Evolutionary conservation across 2,329 filamentous ascomycete genomes (phyloP).

Genomic region (Mycosphaerella arachidis): DNA sequence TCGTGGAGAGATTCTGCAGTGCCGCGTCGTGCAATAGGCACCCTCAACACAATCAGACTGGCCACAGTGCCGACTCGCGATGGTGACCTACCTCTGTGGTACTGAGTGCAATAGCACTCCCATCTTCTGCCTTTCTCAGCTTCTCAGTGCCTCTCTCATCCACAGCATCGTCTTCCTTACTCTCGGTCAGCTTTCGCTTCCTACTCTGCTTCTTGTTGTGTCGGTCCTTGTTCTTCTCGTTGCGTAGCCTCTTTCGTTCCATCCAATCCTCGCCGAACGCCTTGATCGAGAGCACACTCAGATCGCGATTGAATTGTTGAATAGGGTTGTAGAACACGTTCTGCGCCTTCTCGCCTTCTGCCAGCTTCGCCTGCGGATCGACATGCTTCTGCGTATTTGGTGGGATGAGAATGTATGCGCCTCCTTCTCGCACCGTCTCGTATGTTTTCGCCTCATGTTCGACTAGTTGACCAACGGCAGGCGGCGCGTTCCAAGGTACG

Average conservation of each 20-base stretch:
- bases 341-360: constrained; percentile 22
- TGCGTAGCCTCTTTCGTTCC: constrained; percentile 22
- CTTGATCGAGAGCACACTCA: constrained; percentile 88
- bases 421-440: constrained; percentile 61
- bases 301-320: constrained; percentile 95
- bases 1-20: neutral
- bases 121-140: constrained; percentile 13
- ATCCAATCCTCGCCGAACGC: constrained; percentile 69
- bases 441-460: constrained; percentile 32
- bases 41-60: too few species aligned
- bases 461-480: constrained; percentile 30
- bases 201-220: constrained; percentile 28
- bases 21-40: too few species aligned
- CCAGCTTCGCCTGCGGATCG: constrained; percentile 43
- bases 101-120: neutral
- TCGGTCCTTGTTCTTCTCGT: constrained; percentile 33
- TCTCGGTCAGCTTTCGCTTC: constrained; percentile 24
- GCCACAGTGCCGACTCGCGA: too few species aligned
- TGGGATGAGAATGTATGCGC: constrained; percentile 64
- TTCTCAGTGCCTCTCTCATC: constrained; percentile 7
- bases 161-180: constrained; percentile 29
- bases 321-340: constrained; percentile 96
- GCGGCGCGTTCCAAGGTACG: constrained; percentile 21
- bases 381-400: constrained; percentile 46
- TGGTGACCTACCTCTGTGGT: neutral